Evolutionary conservation across 2,329 filamentous ascomycete species (phyloP), one percentile per base, ranked within the genome.

Genomic region (Alternaria sp.): DNA sequence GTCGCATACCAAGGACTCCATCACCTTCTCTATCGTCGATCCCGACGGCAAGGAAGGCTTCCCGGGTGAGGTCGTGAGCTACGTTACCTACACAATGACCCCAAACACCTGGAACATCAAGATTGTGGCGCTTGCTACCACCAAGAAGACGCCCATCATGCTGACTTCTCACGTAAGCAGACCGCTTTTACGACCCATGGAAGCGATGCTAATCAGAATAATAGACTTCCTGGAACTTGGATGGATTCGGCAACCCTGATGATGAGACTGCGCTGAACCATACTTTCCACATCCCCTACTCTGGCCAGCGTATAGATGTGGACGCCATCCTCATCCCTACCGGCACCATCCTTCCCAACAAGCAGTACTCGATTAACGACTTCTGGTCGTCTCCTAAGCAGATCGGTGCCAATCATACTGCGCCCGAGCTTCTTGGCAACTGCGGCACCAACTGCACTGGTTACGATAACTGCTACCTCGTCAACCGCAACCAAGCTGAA

Each of bases 301-400:
- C 86, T 50, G 88, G 88, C 36, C 86, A 89, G 77, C 84, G 89
- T 58, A 81, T 92, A 17, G 89, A 76, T 24, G 85, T 87, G 9
- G 90, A 93, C 66, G 77, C 76, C 49, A 82, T 81, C 48, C 72
- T 80, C 41, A 81, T 83, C 50, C 81, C 81, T 4, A 77, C 79
- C 51, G 81, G 81, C 46, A 77, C 90, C 54, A 89, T 97, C 63
- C 76, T 89, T n/a, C 80, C 87, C 54, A 92, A 92, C 78, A 76
- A 83, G 67, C 79, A 83, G 52, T 86, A 87, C 37, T 88, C 87
- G 0, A 87, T 92, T 63, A 91, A 93, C 68, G 89, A 93, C 77
- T 92, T 93, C 80, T 97, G 93, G 89, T 91, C 87, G 49, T 78
- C 84, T 26, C 90, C 92, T 9, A 96, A 96, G 82, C 85, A 91